A percentile compares a stretch with the other conserved stretches of the same genome.
These are phyloP conservation scores for Podosphaera fusca DNA, from an alignment of 2,329 filamentous ascomycete species.

Conservation along the genomic window DNA sequence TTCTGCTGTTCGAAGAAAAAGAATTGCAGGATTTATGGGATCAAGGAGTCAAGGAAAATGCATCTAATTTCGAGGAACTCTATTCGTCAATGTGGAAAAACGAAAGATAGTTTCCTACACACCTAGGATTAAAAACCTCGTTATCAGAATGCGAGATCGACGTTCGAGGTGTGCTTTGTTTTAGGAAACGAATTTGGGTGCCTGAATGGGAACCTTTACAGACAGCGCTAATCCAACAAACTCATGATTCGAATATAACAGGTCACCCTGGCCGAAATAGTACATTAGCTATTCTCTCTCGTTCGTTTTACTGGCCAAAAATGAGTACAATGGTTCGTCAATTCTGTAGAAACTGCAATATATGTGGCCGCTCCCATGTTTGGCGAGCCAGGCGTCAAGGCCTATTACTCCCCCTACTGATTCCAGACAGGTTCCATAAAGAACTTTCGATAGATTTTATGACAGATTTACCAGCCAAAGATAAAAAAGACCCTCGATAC, in stretches of 20 bases:
- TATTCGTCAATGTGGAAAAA: no score
- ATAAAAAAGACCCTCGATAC: no score
- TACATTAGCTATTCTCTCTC: neutral
- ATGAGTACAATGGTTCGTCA: neutral
- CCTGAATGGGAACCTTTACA: neutral
- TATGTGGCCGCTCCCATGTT: neutral
- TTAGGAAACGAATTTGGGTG: neutral
- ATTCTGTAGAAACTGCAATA: neutral
- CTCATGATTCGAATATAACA: neutral
- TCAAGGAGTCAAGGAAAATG: no score
- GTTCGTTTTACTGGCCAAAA: neutral
- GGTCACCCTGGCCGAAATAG: neutral
- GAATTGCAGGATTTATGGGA: no score
- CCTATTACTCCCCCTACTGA: neutral
- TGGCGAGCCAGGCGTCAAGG: neutral
- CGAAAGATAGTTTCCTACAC: neutral
- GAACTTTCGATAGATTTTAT: no score
- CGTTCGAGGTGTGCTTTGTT: neutral
- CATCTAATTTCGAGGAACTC: no score
- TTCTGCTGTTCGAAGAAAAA: no score
- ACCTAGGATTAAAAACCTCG: neutral
- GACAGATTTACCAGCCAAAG: no score
- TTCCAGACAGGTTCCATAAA: neutral
- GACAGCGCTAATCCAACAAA: neutral
- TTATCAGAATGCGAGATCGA: neutral